A percentile compares a stretch with the other conserved stretches of the same genome.
Conservation (phyloP, 2,329 filamentous ascomycete species). For the Phyllosticta paracitricarpa region DNA sequence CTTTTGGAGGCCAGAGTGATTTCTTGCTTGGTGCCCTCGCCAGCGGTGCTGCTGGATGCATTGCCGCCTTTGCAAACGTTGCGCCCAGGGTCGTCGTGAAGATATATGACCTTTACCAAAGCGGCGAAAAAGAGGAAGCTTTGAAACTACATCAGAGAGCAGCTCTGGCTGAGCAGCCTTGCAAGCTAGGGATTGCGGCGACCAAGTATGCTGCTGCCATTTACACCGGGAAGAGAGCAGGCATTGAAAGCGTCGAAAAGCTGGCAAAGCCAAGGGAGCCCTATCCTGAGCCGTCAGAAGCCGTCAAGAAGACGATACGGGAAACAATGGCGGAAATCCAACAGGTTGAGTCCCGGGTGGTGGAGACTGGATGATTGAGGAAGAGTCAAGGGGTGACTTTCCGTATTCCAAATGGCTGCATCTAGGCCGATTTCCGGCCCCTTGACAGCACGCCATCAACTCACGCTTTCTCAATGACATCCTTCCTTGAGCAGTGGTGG, state of each 20-base stretch:
- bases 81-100: constrained; percentile 46
- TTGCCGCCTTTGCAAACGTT: constrained; percentile 49
- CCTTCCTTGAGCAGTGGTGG: not conserved
- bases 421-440: not conserved
- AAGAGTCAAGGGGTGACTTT: not conserved
- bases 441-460: not conserved
- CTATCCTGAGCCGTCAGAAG: constrained; percentile 39
- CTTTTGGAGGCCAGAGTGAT: constrained; percentile 64
- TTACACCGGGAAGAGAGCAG: constrained; percentile 51
- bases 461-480: not conserved
- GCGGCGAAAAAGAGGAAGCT: constrained; percentile 49
- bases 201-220: constrained; percentile 59
- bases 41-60: constrained; percentile 45
- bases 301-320: not conserved
- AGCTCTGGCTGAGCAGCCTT: constrained; percentile 54
- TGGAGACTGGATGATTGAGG: not conserved
- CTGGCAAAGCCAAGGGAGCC: constrained; percentile 51
- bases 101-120: constrained; percentile 52
- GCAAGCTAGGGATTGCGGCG: constrained; percentile 56
- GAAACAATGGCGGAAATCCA: constrained; percentile 6
- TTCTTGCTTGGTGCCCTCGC: constrained; percentile 51
- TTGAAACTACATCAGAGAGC: constrained; percentile 50
- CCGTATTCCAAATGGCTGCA: not conserved
- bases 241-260: constrained; percentile 45
- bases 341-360: not conserved